Evolutionary conservation across 176 grass and related monocot species (phyloP), one percentile per base, ranked within the genome.

Genomic region (Sorghum bicolor): DNA sequence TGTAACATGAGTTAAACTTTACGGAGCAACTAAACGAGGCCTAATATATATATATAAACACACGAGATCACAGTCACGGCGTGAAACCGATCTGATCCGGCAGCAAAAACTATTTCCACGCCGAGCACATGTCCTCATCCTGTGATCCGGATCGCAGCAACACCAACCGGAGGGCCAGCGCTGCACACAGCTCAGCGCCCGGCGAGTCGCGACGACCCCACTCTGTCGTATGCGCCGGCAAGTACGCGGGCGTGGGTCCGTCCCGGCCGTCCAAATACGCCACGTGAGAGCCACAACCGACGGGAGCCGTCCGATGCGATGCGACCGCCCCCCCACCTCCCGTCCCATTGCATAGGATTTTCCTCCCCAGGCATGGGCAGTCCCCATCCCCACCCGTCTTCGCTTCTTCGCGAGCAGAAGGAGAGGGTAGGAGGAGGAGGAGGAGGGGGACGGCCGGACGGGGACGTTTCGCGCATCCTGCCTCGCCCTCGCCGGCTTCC

Each of bases 131-230:
- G 25, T 61, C 16, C 30, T 24, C 17, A 8, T 55, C 48, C 16
- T 8, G 48, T n/a, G 68, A 80, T 84, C 82, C 47, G 40, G 41
- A 73, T 48, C 41, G 8, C 70, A 19, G 36, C 81, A 12, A 20
- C 26, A 12, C 58, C 76, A 80, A 74, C 4, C 28, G 7, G 17
- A 29, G 26, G 47, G 0, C 50, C 50, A 22, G 6, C 50, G 22
- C 50, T 36, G 38, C 7, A 39, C 64, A 67, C 70, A 84, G 82
- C 82, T 85, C 87, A 85, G 31, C 20, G 34, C 61, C 26, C 20
- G 22, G 50, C n/a, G 70, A 45, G 40, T 72, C 70, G 70, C 70
- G 82, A 80, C 82, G 72, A 25, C 24, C 16, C 36, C 15, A 3
- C 24, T 3, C 55, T 74, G 75, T 79, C 72, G 48, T 29, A 13